Percentiles rank a stretch among this genome's conserved stretches.
Conservation (phyloP, 768 basidiomycete species). For the Phlebiopsis flavidoalba region DNA sequence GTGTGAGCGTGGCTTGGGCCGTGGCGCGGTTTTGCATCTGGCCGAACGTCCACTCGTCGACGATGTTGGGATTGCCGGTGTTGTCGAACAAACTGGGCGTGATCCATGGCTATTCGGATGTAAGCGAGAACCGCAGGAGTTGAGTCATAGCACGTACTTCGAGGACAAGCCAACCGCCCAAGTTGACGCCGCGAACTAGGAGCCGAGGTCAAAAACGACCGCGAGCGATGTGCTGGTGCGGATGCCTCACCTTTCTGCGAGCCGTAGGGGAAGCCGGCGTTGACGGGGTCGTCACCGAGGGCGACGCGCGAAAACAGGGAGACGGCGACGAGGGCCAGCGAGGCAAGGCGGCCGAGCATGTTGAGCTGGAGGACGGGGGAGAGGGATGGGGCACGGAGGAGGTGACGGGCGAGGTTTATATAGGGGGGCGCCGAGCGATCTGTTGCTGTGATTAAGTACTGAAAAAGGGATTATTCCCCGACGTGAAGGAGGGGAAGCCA, state of each 20-base stretch:
- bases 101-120: conserved; percentile 55
- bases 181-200: conserved; percentile 72
- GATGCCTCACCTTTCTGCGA: conserved; percentile 37
- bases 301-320: conserved; percentile 23
- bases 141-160: conserved; percentile 32
- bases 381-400: conserved; percentile 1
- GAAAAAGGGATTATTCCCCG: background rate
- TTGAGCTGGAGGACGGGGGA: conserved; percentile 10
- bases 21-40: conserved; percentile 47
- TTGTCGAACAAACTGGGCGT: conserved; percentile 72
- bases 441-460: background rate
- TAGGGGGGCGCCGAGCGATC: background rate
- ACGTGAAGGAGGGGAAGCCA: background rate
- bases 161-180: conserved; percentile 62
- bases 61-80: conserved; percentile 49
- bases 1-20: conserved; percentile 46
- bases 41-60: conserved; percentile 80
- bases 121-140: background rate
- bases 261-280: conserved; percentile 68
- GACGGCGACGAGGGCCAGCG: conserved; percentile 24
- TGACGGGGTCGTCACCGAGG: conserved; percentile 28
- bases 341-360: conserved; percentile 12
- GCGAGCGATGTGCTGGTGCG: background rate
- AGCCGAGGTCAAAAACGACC: background rate
- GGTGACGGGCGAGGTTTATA: background rate